A percentile compares a stretch with the other conserved stretches of the same genome.
These are phyloP conservation scores for Lomentospora prolificans DNA, from an alignment of 2,329 filamentous ascomycete species.

Conservation along the genomic window DNA sequence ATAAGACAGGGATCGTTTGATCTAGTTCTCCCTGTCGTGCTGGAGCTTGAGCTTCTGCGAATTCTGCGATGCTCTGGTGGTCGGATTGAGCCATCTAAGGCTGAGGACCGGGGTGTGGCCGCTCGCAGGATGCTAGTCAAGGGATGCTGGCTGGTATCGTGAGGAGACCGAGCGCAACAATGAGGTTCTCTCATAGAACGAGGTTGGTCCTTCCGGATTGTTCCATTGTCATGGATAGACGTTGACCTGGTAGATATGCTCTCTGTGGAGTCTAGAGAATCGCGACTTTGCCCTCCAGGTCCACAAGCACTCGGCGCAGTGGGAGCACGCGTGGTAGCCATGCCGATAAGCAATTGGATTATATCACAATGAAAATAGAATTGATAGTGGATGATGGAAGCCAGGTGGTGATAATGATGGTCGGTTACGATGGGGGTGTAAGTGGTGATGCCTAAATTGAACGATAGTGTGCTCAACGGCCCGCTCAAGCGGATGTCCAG, in stretches of 20 bases:
- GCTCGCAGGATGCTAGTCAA: background rate
- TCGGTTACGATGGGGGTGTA: too few relatives aligned
- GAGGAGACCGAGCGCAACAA: background rate
- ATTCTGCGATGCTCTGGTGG: background rate
- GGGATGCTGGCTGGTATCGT: background rate
- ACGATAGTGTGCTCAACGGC: too few relatives aligned
- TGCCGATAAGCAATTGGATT: too few relatives aligned
- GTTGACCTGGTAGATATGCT: background rate
- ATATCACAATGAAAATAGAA: too few relatives aligned
- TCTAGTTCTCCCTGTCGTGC: background rate
- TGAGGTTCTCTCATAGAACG: background rate
- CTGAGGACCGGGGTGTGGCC: background rate
- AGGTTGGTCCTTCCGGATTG: background rate
- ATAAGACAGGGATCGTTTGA: background rate
- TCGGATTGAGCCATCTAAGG: background rate
- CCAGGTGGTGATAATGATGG: too few relatives aligned
- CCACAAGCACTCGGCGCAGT: too few relatives aligned
- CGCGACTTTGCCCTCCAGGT: too few relatives aligned
- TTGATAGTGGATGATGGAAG: too few relatives aligned
- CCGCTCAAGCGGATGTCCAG: too few relatives aligned
- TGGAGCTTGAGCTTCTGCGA: background rate
- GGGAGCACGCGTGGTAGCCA: too few relatives aligned
- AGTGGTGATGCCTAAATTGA: too few relatives aligned
- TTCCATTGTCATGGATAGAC: background rate
- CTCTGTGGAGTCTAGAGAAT: too few relatives aligned